Conservation (phyloP, 2,329 filamentous ascomycete genomes). For the Podosphaera xanthii region DNA sequence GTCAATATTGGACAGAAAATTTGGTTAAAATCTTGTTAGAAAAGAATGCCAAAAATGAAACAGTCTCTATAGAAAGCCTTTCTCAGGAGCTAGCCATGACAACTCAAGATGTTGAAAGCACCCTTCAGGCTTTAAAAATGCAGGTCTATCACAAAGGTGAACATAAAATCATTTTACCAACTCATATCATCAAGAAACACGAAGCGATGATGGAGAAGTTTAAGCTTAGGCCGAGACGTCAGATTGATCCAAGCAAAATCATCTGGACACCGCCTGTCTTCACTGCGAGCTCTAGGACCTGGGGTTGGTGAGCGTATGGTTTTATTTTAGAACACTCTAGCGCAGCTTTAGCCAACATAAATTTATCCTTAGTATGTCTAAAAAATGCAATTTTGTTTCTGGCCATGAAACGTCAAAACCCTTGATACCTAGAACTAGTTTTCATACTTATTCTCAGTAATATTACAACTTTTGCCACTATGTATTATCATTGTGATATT, state of each 20-base stretch:
- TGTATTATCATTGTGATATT: too few relatives aligned
- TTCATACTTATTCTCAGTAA: too few relatives aligned
- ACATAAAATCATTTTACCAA: constrained; percentile 83
- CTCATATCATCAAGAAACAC: constrained; percentile 45
- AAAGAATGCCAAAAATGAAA: constrained; percentile 41
- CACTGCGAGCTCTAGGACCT: constrained; percentile 69
- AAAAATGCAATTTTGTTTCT: too few relatives aligned
- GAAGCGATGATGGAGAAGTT: constrained; percentile 55
- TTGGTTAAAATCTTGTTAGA: constrained; percentile 72
- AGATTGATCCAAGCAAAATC: constrained; percentile 56
- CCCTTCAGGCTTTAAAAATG: constrained; percentile 83
- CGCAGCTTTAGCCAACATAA: too few relatives aligned
- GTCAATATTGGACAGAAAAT: constrained; percentile 93
- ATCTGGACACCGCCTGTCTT: constrained; percentile 96
- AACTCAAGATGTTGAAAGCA: constrained; percentile 90
- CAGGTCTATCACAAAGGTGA: constrained; percentile 88
- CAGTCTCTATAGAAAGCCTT: constrained; percentile 68
- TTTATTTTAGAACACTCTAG: too few relatives aligned
- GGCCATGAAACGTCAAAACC: too few relatives aligned
- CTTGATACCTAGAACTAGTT: too few relatives aligned
- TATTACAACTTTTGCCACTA: too few relatives aligned
- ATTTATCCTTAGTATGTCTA: too few relatives aligned
- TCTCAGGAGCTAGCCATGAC: constrained; percentile 73
- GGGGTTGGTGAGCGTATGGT: constrained; percentile 51
- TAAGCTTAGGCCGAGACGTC: constrained; percentile 51